Base-by-base conservation (phyloP, 2,329 filamentous ascomycete species). In the Penicillium sp. region DNA sequence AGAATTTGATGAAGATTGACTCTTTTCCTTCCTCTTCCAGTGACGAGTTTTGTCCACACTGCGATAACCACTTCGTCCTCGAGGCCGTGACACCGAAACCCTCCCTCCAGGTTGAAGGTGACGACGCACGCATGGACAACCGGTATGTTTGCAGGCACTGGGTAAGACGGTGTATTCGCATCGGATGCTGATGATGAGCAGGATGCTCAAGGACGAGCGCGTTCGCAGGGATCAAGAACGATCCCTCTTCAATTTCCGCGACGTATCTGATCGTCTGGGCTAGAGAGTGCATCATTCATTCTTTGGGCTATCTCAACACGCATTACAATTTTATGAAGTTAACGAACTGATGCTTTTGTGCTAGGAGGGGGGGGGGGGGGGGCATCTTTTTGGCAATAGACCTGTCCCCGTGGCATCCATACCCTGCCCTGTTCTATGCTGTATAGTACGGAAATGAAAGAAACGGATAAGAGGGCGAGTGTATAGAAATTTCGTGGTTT, bases 1-100 rank as follows among this genome's bases (percentile, higher is more conserved):
- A 27, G 4, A n/a, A n/a, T n/a, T 31, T 30, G 14, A 14, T 29
- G 15, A 17, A 31, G 26, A 20, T 21, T n/a, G 25, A 14, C 19
- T 15, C 20, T 32, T 2, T 27, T 5, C 15, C 16, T 18, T 25
- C 11, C 20, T 26, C 25, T 26, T 37, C 18, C 33, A 80, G 87
- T 64, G 93, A 98, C 72, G 94, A 98, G 67, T 98, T 94, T 76
- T 98, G 93, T 74, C 94, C 93, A 15, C 87, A 96, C 72, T 98
- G 93, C 74, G 93, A 98, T 65, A 98, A 98, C 72, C 94, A 98
- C 70, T 98, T 90, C 62, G 86, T 98, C 26, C 76, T 98, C 50
- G 90, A 97, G 4, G 94, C 93, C 36, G 69, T 85, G 54, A 87
- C 84, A 4, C 87, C 93, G 15, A 86, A 94, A 69, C 79, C 90